Percentiles rank a stretch among this genome's conserved stretches.
phyloP scores from a whole-genome alignment of 441 rosid genomes.

The Bruguiera hainesii region DNA sequence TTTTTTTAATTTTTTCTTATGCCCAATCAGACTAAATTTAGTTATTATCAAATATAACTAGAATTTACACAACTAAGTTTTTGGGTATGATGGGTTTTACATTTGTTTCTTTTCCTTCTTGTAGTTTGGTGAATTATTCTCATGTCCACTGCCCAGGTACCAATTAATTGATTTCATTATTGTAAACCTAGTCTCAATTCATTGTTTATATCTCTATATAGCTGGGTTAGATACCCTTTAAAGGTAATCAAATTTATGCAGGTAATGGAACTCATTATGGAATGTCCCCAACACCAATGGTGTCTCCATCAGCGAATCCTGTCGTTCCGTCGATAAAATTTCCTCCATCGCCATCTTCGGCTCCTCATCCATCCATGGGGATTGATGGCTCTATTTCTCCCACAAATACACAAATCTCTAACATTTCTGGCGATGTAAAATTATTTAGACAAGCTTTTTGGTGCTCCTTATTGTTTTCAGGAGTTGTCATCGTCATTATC shows the following conservation, averaged over 20 bases:
- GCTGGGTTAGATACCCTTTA: too few species aligned
- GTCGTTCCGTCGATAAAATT: slow-evolving; percentile 4
- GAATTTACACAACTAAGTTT: neutral
- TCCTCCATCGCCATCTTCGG: slow-evolving; percentile 10
- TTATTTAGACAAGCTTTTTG: neutral
- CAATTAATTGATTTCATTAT: neutral
- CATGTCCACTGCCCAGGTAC: slow-evolving; percentile 17
- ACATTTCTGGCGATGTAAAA: neutral
- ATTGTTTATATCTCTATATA: too few species aligned
- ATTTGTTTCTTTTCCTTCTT: neutral
- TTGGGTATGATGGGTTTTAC: too few species aligned
- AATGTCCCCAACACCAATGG: slow-evolving; percentile 1
- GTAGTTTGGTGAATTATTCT: slow-evolving; percentile 18
- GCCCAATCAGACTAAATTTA: neutral
- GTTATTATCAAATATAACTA: too few species aligned
- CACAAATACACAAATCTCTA: neutral
- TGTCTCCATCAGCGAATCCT: slow-evolving; percentile 7
- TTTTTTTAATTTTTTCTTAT: neutral
- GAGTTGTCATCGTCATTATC: neutral
- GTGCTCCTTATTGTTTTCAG: neutral
- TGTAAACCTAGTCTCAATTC: too few species aligned
- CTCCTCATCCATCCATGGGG: slow-evolving; percentile 7
- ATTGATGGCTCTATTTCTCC: neutral
- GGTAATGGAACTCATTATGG: neutral
- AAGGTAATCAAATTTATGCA: neutral